Conservation (phyloP, 78 protist species). For the Polysphondylium violaceum region DNA sequence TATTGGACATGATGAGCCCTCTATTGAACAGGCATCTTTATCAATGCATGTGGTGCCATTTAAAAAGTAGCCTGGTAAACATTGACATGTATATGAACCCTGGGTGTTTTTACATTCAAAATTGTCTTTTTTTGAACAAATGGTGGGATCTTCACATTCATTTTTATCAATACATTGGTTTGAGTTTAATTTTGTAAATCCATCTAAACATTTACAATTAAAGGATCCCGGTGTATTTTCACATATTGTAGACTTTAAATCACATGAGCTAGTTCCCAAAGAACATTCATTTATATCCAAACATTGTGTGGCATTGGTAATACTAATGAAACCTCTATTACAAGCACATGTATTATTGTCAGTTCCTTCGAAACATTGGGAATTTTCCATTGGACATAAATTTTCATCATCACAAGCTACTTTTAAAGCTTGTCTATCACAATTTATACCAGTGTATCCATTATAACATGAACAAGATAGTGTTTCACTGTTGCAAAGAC, state of each 20-base stretch:
- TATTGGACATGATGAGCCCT: too few relatives aligned
- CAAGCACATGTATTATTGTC: neutral
- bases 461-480: neutral
- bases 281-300: constrained; percentile 59
- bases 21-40: too few relatives aligned
- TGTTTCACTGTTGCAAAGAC: neutral
- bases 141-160: neutral
- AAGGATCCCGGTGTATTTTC: constrained; percentile 11
- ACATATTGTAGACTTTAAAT: neutral
- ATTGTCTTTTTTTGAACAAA: too few relatives aligned
- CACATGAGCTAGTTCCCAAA: neutral
- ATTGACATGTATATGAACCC: constrained; percentile 1
- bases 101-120: neutral
- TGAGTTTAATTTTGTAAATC: constrained; percentile 12
- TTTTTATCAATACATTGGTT: neutral
- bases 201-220: constrained; percentile 28
- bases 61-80: too few relatives aligned
- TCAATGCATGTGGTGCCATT: too few relatives aligned
- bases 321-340: neutral
- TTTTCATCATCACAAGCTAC: neutral
- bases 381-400: neutral
- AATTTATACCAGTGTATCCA: neutral
- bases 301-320: too few relatives aligned
- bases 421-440: neutral
- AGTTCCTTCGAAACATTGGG: neutral